Evolutionary conservation across 495 filamentous ascomycete genomes (phyloP).

Genomic region (Elasticomyces elasticus): DNA sequence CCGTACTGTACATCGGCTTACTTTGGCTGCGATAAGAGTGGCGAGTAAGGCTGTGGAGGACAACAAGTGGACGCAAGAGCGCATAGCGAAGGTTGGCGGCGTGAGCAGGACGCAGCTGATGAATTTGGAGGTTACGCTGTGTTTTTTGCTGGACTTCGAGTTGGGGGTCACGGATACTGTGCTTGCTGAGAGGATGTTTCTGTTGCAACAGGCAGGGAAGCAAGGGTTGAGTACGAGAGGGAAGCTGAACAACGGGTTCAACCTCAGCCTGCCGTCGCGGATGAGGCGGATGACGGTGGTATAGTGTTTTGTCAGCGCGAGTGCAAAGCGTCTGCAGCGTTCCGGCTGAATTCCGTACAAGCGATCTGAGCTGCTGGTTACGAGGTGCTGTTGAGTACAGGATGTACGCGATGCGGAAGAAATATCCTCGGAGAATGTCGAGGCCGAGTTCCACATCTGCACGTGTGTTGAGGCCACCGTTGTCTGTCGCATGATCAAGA

Average conservation of each 20-base stretch:
- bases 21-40: slow-evolving; percentile 73
- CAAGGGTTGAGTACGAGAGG: slow-evolving; percentile 14
- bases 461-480: no score
- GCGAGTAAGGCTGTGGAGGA: slow-evolving; percentile 93
- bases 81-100: slow-evolving; percentile 82
- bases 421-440: no score
- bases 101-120: slow-evolving; percentile 71
- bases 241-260: slow-evolving; percentile 15
- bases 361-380: no score
- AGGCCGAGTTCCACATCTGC: no score
- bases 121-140: slow-evolving; percentile 66
- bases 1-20: slow-evolving; percentile 76
- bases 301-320: background rate
- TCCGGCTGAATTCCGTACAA: background rate
- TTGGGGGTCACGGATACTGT: slow-evolving; percentile 21
- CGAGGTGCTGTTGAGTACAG: no score
- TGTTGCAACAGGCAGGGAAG: slow-evolving; percentile 19
- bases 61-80: slow-evolving; percentile 68
- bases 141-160: slow-evolving; percentile 33
- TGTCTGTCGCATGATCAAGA: background rate
- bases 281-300: slow-evolving; percentile 8
- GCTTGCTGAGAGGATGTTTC: slow-evolving; percentile 13
- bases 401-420: no score
- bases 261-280: slow-evolving; percentile 19
- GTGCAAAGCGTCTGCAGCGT: background rate